These are phyloP conservation scores for Metschnikowia borealis DNA, from an alignment of 805 yeast genomes.

Conservation along the genomic window DNA sequence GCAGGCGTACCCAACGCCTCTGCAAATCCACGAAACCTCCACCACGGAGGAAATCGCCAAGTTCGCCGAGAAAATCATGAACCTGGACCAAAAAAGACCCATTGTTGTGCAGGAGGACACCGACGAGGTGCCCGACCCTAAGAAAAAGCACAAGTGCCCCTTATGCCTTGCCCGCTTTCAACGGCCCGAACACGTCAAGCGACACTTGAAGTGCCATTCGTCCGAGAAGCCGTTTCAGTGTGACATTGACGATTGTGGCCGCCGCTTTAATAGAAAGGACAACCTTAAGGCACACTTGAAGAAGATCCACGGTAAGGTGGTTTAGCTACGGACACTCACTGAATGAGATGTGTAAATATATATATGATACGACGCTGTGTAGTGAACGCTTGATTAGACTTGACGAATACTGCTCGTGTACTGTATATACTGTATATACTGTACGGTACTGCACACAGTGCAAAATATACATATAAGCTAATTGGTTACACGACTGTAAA, in stretches of 20 bases:
- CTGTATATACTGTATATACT: no score
- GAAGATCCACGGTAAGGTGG: constrained; percentile 45
- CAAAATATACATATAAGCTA: no score
- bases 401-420: no score
- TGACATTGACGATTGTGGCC: constrained; percentile 48
- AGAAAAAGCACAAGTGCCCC: constrained; percentile 62
- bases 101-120: constrained; percentile 22
- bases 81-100: constrained; percentile 21
- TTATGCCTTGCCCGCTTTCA: constrained; percentile 60
- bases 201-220: constrained; percentile 58
- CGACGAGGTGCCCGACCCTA: constrained; percentile 39
- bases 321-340: not conserved
- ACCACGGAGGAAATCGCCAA: constrained; percentile 19
- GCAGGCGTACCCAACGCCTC: constrained; percentile 11
- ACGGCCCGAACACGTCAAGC: constrained; percentile 67
- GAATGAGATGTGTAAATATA: not conserved
- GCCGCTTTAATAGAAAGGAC: constrained; percentile 56
- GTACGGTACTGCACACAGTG: no score
- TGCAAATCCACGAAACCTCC: constrained; percentile 17
- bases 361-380: not conserved
- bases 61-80: constrained; percentile 20
- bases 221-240: constrained; percentile 56
- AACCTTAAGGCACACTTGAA: constrained; percentile 59
- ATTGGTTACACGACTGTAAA: no score
- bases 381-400: no score